These are phyloP conservation scores for Rhinocladiella mackenziei DNA, from an alignment of 2,329 filamentous ascomycete species.

Conservation along the genomic window DNA sequence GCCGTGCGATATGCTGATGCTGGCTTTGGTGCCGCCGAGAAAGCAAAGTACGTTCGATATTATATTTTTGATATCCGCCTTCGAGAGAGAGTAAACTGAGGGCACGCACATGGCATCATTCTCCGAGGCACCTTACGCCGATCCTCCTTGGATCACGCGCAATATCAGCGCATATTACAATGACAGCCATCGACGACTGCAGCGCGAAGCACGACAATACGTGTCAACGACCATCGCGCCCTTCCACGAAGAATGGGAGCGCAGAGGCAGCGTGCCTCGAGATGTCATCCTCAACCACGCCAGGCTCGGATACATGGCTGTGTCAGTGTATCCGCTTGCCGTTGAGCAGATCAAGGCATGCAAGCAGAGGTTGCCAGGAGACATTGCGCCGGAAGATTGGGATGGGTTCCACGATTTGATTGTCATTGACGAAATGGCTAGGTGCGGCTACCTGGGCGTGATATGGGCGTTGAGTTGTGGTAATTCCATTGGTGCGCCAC, in stretches of 20 bases:
- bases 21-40: no score
- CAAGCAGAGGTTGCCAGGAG: no score
- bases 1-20: no score
- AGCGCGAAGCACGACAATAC: constrained; percentile 55
- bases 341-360: constrained; percentile 14
- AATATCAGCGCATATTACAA: constrained; percentile 56
- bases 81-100: no score
- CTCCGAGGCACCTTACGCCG: constrained; percentile 39
- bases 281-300: constrained; percentile 18
- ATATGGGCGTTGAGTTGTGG: constrained; percentile 35
- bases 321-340: constrained; percentile 21
- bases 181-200: constrained; percentile 56
- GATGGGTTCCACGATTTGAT: constrained; percentile 40
- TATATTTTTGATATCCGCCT: no score
- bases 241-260: constrained; percentile 61
- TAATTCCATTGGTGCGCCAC: constrained; percentile 35
- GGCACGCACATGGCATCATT: no score
- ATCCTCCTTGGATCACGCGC: constrained; percentile 46
- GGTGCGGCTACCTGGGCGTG: constrained; percentile 35
- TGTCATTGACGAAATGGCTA: constrained; percentile 38
- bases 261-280: constrained; percentile 49
- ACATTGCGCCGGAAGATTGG: constrained; percentile 34
- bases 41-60: no score
- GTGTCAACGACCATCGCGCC: constrained; percentile 57
- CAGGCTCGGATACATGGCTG: constrained; percentile 19